Evolutionary conservation across 2,329 filamentous ascomycete species (phyloP).

Genomic region (Xylaria polymorpha): DNA sequence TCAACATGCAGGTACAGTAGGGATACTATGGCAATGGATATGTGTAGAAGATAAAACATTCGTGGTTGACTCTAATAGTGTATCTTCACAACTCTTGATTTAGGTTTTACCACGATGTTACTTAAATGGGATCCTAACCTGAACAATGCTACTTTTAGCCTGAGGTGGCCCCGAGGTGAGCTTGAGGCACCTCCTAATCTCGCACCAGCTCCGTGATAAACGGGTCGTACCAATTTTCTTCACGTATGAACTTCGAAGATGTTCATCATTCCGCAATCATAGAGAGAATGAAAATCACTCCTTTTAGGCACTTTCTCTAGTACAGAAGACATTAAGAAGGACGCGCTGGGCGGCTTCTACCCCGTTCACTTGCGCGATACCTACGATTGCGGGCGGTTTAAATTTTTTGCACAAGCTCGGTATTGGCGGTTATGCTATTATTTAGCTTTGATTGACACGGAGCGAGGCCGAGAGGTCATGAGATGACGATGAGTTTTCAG

Average conservation of each 20-base stretch:
- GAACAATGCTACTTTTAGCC: background rate
- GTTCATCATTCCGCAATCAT: background rate
- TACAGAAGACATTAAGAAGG: constrained; percentile 1
- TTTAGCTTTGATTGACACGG: background rate
- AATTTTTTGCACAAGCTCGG: background rate
- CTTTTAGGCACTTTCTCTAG: background rate
- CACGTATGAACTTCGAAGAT: background rate
- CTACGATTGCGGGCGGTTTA: background rate
- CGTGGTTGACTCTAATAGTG: background rate
- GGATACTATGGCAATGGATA: too few species aligned
- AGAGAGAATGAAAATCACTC: background rate
- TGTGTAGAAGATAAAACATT: too few species aligned
- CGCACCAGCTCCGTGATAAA: too few species aligned
- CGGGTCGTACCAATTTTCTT: too few species aligned
- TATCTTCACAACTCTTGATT: background rate
- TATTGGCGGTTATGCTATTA: background rate
- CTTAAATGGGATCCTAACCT: background rate
- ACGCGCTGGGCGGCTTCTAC: background rate
- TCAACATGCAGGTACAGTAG: too few species aligned
- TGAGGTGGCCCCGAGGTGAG: background rate
- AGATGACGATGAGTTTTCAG: background rate
- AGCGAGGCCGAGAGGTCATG: background rate
- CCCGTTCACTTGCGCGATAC: background rate
- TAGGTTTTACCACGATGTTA: background rate
- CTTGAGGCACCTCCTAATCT: background rate